Percentiles rank a stretch among this genome's conserved stretches.
Evolutionary conservation across 192 early-diverging fungal species (phyloP).

Genomic region (Geranomyces michiganensis): DNA sequence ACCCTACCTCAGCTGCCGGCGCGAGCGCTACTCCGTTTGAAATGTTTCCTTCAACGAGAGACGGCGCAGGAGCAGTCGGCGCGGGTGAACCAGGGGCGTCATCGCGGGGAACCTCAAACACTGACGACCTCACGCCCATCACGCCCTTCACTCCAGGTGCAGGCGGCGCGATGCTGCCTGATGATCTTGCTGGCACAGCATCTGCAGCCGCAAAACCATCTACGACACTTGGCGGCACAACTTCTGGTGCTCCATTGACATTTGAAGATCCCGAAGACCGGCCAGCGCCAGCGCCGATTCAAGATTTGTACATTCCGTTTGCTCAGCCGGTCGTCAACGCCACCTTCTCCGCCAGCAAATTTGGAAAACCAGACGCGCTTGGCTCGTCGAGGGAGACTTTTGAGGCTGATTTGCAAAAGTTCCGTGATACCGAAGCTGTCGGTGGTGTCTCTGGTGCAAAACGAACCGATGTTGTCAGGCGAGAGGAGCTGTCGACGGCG

Average conservation of each 20-base stretch:
- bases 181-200: neutral
- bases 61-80: neutral
- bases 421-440: constrained; percentile 6
- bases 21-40: constrained; percentile 18
- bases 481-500: constrained; percentile 19
- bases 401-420: constrained; percentile 28
- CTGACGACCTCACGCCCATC: neutral
- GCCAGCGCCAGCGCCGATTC: constrained; percentile 11
- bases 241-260: neutral
- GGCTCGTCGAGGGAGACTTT: constrained; percentile 20
- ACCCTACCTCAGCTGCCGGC: neutral
- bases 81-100: neutral
- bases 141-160: neutral
- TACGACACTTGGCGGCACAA: neutral
- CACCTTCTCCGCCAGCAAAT: constrained; percentile 36
- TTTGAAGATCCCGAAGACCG: constrained; percentile 9
- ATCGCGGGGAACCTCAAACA: neutral
- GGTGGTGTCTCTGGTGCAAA: neutral
- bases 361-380: neutral
- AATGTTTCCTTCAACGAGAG: constrained; percentile 22
- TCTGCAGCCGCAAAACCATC: neutral
- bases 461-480: neutral
- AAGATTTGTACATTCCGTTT: constrained; percentile 39
- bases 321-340: constrained; percentile 25
- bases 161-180: neutral